These are phyloP conservation scores for Wickerhamomyces queroliae DNA, from an alignment of 805 yeast genomes.

Conservation along the genomic window DNA sequence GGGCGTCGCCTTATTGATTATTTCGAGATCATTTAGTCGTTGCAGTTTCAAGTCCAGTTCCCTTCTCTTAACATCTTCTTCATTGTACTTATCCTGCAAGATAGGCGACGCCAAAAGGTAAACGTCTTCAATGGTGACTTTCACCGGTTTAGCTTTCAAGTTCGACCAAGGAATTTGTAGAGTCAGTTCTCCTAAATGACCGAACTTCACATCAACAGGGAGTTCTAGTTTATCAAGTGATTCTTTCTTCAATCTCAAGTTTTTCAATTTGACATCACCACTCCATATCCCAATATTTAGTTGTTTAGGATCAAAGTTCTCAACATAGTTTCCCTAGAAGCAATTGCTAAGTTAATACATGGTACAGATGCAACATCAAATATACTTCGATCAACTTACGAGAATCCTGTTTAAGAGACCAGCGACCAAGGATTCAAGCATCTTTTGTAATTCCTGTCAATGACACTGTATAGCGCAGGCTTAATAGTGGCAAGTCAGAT, in stretches of 20 bases:
- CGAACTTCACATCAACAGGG: slow-evolving; percentile 84
- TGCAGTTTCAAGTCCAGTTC: slow-evolving; percentile 62
- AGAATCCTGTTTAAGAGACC: slow-evolving; percentile 53
- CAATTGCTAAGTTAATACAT: slow-evolving; percentile 4
- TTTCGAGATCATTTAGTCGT: slow-evolving; percentile 58
- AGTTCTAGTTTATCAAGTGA: slow-evolving; percentile 81
- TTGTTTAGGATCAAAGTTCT: slow-evolving; percentile 93
- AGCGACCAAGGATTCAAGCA: slow-evolving; percentile 67
- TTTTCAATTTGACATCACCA: slow-evolving; percentile 86
- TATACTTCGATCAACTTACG: slow-evolving; percentile 14
- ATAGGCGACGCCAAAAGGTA: slow-evolving; percentile 78
- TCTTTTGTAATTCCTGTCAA: slow-evolving; percentile 14
- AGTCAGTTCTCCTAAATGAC: slow-evolving; percentile 84
- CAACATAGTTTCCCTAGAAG: slow-evolving; percentile 62
- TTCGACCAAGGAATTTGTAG: slow-evolving; percentile 97
- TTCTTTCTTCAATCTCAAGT: slow-evolving; percentile 77
- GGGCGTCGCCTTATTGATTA: slow-evolving; percentile 39
- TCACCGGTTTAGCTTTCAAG: slow-evolving; percentile 87
- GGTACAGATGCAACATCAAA: not conserved
- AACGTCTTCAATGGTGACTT: slow-evolving; percentile 79
- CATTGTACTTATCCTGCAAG: slow-evolving; percentile 45
- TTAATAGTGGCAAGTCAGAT: not conserved
- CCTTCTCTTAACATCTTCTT: slow-evolving; percentile 50
- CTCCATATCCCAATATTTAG: slow-evolving; percentile 95
- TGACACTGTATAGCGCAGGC: not conserved